A percentile compares a stretch with the other conserved stretches of the same genome.
Conservation (phyloP, 306 rosid species). For the Lathyrus aphaca region DNA sequence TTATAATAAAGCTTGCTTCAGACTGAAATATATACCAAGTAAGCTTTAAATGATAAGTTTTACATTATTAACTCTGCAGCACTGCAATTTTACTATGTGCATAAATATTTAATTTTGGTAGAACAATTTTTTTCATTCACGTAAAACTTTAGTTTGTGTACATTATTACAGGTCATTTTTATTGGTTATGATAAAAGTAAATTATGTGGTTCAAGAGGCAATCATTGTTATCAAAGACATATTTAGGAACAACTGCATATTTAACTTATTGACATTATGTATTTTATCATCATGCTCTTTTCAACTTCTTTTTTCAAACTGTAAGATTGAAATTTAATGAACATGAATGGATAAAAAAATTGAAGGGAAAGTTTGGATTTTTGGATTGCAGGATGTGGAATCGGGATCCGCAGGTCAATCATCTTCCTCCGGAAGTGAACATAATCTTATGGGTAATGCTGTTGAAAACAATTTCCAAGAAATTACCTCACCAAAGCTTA, state of each 20-base stretch:
- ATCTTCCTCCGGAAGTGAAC: constrained; percentile 62
- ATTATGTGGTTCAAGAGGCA: constrained; percentile 99
- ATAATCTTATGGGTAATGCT: constrained; percentile 47
- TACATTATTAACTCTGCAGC: constrained; percentile 2
- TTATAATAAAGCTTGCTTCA: constrained; percentile 97
- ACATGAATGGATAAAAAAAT: too few relatives aligned
- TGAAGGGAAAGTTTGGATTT: constrained; percentile 46
- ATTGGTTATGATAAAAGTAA: constrained; percentile 61
- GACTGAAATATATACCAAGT: constrained; percentile 98
- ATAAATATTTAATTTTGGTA: constrained; percentile 22
- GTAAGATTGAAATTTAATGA: too few relatives aligned
- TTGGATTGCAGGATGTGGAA: constrained; percentile 57
- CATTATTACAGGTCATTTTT: constrained; percentile 20
- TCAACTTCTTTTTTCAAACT: too few relatives aligned
- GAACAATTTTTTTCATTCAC: constrained; percentile 3
- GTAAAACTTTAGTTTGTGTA: constrained; percentile 25
- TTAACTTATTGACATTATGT: too few relatives aligned
- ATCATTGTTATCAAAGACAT: constrained; percentile 99
- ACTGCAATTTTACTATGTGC: constrained; percentile 19
- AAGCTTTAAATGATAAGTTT: constrained; percentile 27
- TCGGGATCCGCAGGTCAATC: constrained; percentile 67
- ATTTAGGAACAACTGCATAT: too few relatives aligned
- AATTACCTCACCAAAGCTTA: constrained; percentile 61
- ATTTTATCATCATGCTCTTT: too few relatives aligned
- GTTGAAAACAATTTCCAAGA: constrained; percentile 57